A percentile compares a stretch with the other conserved stretches of the same genome.
Evolutionary conservation across 2,329 filamentous ascomycete species (phyloP).

Genomic region (Verruconis gallopava): DNA sequence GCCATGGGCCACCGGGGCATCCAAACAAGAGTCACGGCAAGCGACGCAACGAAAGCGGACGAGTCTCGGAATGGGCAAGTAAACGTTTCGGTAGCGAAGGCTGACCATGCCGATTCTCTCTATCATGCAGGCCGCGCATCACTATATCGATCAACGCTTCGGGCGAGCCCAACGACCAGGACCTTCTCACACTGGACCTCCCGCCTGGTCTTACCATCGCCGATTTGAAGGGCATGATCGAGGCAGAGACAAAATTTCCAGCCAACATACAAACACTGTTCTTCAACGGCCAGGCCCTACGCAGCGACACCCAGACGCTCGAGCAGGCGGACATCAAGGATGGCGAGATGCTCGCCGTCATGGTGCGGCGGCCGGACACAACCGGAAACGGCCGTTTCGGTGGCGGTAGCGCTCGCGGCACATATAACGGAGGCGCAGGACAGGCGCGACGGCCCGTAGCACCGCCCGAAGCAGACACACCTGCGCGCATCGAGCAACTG

Average conservation of each 20-base stretch:
- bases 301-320: constrained; percentile 60
- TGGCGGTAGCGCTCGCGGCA: constrained; percentile 1
- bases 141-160: constrained; percentile 74
- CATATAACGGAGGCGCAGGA: not conserved
- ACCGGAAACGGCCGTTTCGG: constrained; percentile 9
- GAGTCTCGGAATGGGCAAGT: too few species aligned
- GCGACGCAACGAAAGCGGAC: too few species aligned
- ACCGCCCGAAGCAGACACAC: not conserved
- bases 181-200: constrained; percentile 71
- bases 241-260: constrained; percentile 67
- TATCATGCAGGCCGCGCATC: constrained; percentile 54
- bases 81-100: too few species aligned
- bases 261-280: constrained; percentile 69
- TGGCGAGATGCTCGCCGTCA: constrained; percentile 84
- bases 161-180: constrained; percentile 52
- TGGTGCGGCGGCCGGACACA: constrained; percentile 40
- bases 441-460: not conserved
- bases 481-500: constrained; percentile 54
- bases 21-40: too few species aligned
- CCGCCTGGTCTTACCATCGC: constrained; percentile 70
- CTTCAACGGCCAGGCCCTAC: constrained; percentile 72
- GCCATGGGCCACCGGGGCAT: too few species aligned
- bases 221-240: constrained; percentile 76
- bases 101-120: not conserved
- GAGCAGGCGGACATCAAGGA: constrained; percentile 69